Percentiles rank a stretch among this genome's conserved stretches.
These are phyloP conservation scores for Termitomyces sp. DNA, from an alignment of 768 basidiomycete species.

Conservation along the genomic window DNA sequence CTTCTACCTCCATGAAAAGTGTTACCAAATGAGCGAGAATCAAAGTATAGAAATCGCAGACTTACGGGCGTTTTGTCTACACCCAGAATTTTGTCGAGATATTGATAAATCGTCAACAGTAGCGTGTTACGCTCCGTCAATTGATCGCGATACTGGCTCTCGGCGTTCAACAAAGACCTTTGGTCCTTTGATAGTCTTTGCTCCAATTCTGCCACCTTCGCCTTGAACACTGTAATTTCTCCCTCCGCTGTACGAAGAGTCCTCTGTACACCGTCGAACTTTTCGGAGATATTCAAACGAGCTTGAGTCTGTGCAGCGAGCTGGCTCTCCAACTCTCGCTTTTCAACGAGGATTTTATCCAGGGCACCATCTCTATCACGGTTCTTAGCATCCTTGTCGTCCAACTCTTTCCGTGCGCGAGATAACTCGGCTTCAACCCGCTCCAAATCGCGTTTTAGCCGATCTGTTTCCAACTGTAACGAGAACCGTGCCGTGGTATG, in stretches of 20 bases:
- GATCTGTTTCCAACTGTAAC: slow-evolving; percentile 84
- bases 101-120: slow-evolving; percentile 89
- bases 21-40: not conserved
- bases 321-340: slow-evolving; percentile 73
- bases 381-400: slow-evolving; percentile 56
- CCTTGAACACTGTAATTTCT: slow-evolving; percentile 56
- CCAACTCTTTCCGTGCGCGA: slow-evolving; percentile 64
- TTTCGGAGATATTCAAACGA: slow-evolving; percentile 80
- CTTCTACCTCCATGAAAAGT: slow-evolving; percentile 42
- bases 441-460: slow-evolving; percentile 79
- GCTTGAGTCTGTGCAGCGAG: slow-evolving; percentile 86
- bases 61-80: slow-evolving; percentile 81
- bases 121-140: slow-evolving; percentile 90
- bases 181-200: slow-evolving; percentile 78
- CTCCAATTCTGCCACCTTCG: slow-evolving; percentile 72
- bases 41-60: slow-evolving; percentile 8
- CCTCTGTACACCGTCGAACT: slow-evolving; percentile 70
- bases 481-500: slow-evolving; percentile 81
- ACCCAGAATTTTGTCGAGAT: slow-evolving; percentile 90
- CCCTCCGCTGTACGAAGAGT: slow-evolving; percentile 61
- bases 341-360: slow-evolving; percentile 74
- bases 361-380: slow-evolving; percentile 69
- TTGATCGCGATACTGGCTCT: slow-evolving; percentile 86
- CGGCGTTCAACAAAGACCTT: slow-evolving; percentile 60
- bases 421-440: slow-evolving; percentile 75